These are phyloP conservation scores for Conoideocrella luteorostrata DNA, from an alignment of 2,329 filamentous ascomycete species.

Conservation along the genomic window DNA sequence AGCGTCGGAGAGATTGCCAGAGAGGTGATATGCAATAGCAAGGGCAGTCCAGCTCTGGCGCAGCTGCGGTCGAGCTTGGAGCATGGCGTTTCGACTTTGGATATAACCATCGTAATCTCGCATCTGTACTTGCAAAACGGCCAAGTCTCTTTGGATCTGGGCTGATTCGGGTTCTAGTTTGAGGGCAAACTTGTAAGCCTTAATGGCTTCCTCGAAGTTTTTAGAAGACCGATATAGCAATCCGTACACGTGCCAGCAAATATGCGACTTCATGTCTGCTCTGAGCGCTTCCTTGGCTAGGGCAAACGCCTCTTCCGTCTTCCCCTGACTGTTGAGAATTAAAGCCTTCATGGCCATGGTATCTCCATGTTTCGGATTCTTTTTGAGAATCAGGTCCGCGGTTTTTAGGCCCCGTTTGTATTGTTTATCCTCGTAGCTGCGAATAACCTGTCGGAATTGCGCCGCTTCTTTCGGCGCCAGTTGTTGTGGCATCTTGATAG, in stretches of 20 bases:
- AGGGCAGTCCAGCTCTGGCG: conserved; percentile 97
- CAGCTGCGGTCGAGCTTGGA: conserved; percentile 72
- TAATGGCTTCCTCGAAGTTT: conserved; percentile 98
- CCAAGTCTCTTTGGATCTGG: conserved; percentile 91
- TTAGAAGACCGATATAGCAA: conserved; percentile 88
- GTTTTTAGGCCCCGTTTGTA: conserved; percentile 93
- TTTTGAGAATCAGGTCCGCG: conserved; percentile 92
- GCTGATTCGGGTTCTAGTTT: conserved; percentile 87
- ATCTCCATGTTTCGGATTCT: conserved; percentile 92
- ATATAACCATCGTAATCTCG: conserved; percentile 92
- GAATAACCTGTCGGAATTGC: conserved; percentile 91
- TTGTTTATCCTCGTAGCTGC: conserved; percentile 96
- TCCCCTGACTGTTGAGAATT: conserved; percentile 87
- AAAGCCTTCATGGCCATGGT: conserved; percentile 98
- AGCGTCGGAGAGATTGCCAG: conserved; percentile 77
- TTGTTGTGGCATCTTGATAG: conserved; percentile 58
- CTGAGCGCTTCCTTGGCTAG: conserved; percentile 88
- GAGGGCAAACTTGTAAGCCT: conserved; percentile 95
- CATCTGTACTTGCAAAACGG: conserved; percentile 91
- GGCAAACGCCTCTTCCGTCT: conserved; percentile 88
- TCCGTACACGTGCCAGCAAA: conserved; percentile 99
- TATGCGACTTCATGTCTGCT: conserved; percentile 97
- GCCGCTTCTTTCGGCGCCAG: conserved; percentile 83
- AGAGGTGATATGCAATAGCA: conserved; percentile 84
- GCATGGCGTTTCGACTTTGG: conserved; percentile 80